A percentile compares a stretch with the other conserved stretches of the same genome.
Conservation (phyloP, 2,329 filamentous ascomycete genomes). For the Ophiostoma quercus region DNA sequence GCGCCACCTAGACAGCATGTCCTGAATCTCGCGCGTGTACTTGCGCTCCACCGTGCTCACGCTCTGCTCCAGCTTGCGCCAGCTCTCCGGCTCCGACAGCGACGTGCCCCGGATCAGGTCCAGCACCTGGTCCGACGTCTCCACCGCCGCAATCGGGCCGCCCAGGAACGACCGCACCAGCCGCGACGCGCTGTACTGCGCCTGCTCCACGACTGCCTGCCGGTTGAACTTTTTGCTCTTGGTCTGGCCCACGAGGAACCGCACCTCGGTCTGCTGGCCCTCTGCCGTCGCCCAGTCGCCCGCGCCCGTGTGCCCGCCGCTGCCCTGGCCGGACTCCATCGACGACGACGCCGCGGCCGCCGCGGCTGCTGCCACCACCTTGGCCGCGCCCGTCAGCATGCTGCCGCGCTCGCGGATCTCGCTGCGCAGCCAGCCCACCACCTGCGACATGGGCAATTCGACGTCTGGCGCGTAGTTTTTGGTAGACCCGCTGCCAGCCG, state of each 20-base stretch:
- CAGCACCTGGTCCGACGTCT: slow-evolving; percentile 78
- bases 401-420: slow-evolving; percentile 64
- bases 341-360: slow-evolving; percentile 30
- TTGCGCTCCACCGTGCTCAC: slow-evolving; percentile 72
- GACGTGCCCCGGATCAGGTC: slow-evolving; percentile 68
- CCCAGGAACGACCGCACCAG: slow-evolving; percentile 66
- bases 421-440: slow-evolving; percentile 72
- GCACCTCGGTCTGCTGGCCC: slow-evolving; percentile 60
- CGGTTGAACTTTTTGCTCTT: slow-evolving; percentile 90
- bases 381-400: slow-evolving; percentile 27
- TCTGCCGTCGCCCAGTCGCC: slow-evolving; percentile 17
- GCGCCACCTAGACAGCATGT: slow-evolving; percentile 62
- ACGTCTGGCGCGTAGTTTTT: slow-evolving; percentile 69
- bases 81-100: slow-evolving; percentile 75
- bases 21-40: slow-evolving; percentile 77
- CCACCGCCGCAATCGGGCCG: slow-evolving; percentile 79
- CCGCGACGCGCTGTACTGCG: slow-evolving; percentile 53
- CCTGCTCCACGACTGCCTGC: slow-evolving; percentile 77
- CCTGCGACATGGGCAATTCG: slow-evolving; percentile 67
- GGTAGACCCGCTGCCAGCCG: background rate
- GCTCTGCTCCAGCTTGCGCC: slow-evolving; percentile 74
- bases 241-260: slow-evolving; percentile 76
- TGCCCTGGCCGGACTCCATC: slow-evolving; percentile 25
- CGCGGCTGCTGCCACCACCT: slow-evolving; percentile 22
- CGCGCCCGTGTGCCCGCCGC: slow-evolving; percentile 27